Percentiles rank a stretch among this genome's conserved stretches.
These are phyloP conservation scores for Trichomonas gallinae DNA, from an alignment of 208 protist species.

Conservation along the genomic window DNA sequence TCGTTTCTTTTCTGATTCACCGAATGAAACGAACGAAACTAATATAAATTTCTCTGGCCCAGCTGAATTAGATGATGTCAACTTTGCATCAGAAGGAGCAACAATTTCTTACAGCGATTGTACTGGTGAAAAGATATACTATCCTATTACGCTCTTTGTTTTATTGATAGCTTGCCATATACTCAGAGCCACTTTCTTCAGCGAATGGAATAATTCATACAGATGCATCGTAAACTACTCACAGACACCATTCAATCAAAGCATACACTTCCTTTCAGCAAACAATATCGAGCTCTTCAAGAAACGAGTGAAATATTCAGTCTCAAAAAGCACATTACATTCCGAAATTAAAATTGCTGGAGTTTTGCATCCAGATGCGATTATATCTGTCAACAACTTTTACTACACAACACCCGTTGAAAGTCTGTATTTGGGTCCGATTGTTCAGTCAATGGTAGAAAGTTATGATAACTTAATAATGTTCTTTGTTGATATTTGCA, in stretches of 20 bases:
- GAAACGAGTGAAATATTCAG: background rate
- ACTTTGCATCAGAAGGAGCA: background rate
- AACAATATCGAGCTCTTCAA: background rate
- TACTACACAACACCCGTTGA: background rate
- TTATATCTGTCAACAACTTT: background rate
- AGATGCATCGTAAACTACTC: background rate
- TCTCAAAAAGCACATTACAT: background rate
- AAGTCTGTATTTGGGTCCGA: background rate
- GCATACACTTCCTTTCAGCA: background rate
- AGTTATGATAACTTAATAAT: background rate
- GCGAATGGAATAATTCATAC: background rate
- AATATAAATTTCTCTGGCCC: background rate
- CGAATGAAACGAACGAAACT: background rate
- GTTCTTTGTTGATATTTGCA: background rate
- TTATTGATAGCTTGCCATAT: background rate
- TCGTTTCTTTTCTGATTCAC: background rate
- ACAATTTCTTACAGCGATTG: background rate
- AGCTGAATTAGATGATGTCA: background rate
- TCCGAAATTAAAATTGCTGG: background rate
- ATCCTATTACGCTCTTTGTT: background rate
- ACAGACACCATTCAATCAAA: background rate
- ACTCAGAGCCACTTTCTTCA: background rate
- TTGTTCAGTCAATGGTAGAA: background rate
- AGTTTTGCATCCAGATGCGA: background rate
- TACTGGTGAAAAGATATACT: background rate